These are phyloP conservation scores for Suhomyces xylopsoci DNA, from an alignment of 805 yeast species.

Conservation along the genomic window DNA sequence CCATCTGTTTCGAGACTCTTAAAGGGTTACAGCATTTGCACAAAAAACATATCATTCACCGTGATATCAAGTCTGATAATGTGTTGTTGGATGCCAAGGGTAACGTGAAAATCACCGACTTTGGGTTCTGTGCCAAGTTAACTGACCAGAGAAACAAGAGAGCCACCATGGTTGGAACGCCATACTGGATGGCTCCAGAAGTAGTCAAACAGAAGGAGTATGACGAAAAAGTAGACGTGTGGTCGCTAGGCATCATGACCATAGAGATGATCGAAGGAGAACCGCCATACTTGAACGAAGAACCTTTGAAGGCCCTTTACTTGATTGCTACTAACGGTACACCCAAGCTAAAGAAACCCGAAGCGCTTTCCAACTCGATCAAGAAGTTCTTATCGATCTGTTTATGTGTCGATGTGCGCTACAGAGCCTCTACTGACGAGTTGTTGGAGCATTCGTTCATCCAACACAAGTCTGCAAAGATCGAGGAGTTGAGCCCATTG, in stretches of 20 bases:
- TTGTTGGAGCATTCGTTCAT: conserved; percentile 74
- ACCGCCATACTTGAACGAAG: conserved; percentile 79
- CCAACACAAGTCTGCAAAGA: conserved; percentile 55
- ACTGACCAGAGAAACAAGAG: conserved; percentile 71
- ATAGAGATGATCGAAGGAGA: conserved; percentile 86
- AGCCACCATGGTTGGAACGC: conserved; percentile 86
- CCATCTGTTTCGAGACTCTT: conserved; percentile 85
- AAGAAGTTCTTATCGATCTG: conserved; percentile 87
- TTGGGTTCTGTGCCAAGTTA: conserved; percentile 61
- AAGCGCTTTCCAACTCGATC: conserved; percentile 64
- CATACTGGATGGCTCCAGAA: conserved; percentile 91
- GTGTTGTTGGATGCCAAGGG: conserved; percentile 44
- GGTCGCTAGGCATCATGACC: conserved; percentile 84
- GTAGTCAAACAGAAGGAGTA: conserved; percentile 77
- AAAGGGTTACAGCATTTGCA: conserved; percentile 91
- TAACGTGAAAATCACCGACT: conserved; percentile 45
- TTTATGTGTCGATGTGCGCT: conserved; percentile 88
- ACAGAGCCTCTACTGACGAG: conserved; percentile 88
- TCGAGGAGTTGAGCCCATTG: conserved; percentile 56
- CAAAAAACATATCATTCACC: conserved; percentile 84
- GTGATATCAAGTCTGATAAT: conserved; percentile 47
- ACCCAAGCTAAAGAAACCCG: conserved; percentile 70
- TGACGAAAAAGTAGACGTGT: conserved; percentile 78
- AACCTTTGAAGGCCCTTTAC: conserved; percentile 72
- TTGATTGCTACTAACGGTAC: conserved; percentile 80